A percentile compares a stretch with the other conserved stretches of the same genome.
Evolutionary conservation across 495 filamentous ascomycete species (phyloP).

Genomic region (Cairneyella variabilis): DNA sequence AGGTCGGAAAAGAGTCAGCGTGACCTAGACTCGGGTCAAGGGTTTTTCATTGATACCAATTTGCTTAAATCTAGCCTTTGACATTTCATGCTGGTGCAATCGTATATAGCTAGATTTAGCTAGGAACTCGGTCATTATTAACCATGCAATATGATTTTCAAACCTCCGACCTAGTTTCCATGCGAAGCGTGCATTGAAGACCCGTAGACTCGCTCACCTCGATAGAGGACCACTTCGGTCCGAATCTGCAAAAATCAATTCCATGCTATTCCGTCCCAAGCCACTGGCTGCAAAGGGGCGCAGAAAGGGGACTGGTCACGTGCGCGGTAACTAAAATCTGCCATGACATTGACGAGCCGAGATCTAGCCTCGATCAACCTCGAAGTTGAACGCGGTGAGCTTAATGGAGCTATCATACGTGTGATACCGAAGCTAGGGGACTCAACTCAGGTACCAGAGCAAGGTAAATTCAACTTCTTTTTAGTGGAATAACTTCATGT

Average conservation of each 20-base stretch:
- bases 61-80: background rate
- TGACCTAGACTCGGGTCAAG: background rate
- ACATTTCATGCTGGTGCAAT: background rate
- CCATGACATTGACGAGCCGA: conserved; percentile 2
- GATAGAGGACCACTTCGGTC: no score
- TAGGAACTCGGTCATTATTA: background rate
- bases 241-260: no score
- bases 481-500: background rate
- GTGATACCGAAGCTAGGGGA: conserved; percentile 2
- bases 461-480: background rate
- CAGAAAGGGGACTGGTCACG: background rate
- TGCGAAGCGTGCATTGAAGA: no score
- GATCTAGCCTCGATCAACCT: background rate
- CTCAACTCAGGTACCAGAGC: background rate
- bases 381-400: background rate
- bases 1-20: background rate
- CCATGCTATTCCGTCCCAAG: background rate
- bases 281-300: background rate
- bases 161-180: no score
- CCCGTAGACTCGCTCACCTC: no score
- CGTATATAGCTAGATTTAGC: conserved; percentile 1
- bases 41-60: conserved; percentile 6
- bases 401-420: background rate
- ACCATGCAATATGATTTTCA: background rate
- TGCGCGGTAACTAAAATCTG: background rate